Conservation (phyloP, 495 filamentous ascomycete genomes). For the Trichoderma erinaceum region DNA sequence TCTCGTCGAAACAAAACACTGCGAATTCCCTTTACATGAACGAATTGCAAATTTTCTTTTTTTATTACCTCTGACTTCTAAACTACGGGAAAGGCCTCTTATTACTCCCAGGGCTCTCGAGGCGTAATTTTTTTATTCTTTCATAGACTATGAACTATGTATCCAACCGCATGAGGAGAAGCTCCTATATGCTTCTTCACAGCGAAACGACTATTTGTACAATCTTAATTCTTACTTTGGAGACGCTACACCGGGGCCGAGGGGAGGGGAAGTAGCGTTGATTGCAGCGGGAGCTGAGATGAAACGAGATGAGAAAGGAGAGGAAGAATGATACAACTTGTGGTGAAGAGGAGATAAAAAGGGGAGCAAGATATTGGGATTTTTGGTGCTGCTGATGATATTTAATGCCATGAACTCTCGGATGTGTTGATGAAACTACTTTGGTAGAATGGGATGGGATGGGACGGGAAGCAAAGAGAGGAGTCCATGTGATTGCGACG, state of each 20-base stretch:
- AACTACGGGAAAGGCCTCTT: neutral
- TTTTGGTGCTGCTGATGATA: neutral
- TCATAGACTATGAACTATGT: constrained; percentile 6
- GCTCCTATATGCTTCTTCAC: neutral
- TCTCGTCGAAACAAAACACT: neutral
- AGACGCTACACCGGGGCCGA: neutral
- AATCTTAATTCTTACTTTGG: constrained; percentile 8
- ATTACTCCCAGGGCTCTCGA: constrained; percentile 3
- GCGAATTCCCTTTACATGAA: too few species aligned
- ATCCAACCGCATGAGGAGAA: neutral
- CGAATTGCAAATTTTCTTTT: neutral
- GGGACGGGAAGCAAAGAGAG: neutral
- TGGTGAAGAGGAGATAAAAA: neutral
- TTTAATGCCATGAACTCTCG: constrained; percentile 12
- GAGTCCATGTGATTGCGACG: constrained; percentile 1
- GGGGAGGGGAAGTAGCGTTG: neutral
- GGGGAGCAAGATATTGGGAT: neutral
- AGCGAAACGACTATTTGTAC: constrained; percentile 8
- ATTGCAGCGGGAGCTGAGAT: neutral
- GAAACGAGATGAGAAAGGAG: neutral
- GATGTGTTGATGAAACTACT: neutral
- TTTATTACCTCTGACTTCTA: neutral
- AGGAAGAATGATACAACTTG: neutral
- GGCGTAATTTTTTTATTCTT: neutral
- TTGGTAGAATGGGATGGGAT: neutral